Percentiles rank a stretch among this genome's conserved stretches.
Evolutionary conservation across 2,329 filamentous ascomycete genomes (phyloP).

Genomic region (Colletotrichum navitas): DNA sequence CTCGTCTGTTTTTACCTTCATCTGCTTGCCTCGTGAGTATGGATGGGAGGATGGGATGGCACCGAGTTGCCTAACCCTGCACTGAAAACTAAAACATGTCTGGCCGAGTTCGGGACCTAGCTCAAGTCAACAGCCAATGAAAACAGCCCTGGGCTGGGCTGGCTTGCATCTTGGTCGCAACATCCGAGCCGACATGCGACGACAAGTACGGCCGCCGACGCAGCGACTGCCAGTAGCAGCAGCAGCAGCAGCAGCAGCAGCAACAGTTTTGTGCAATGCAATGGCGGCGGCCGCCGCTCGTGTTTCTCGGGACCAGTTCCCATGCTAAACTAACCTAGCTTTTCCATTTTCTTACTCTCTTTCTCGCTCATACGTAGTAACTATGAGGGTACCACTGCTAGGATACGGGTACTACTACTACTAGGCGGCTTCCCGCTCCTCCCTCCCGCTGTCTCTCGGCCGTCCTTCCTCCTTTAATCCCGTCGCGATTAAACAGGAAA

Average conservation of each 20-base stretch:
- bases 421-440: not conserved
- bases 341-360: not conserved
- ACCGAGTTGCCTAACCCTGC: too few relatives aligned
- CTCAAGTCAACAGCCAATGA: not conserved
- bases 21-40: too few relatives aligned
- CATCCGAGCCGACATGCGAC: conserved; percentile 16
- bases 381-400: not conserved
- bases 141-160: not conserved
- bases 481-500: not conserved
- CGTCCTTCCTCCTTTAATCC: not conserved
- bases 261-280: not conserved
- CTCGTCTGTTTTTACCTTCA: too few relatives aligned
- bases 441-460: not conserved
- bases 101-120: too few relatives aligned
- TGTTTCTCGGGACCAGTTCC: not conserved
- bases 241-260: not conserved
- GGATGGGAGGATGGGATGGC: too few relatives aligned
- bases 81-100: too few relatives aligned
- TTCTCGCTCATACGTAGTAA: too few relatives aligned
- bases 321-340: not conserved
- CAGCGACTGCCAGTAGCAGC: not conserved
- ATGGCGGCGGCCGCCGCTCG: conserved; percentile 25
- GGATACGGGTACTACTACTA: not conserved
- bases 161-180: not conserved
- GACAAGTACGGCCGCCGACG: too few relatives aligned